Evolutionary conservation across 352 stramenopile genomes (phyloP).

Genomic region (Poterioochromonas sp.): DNA sequence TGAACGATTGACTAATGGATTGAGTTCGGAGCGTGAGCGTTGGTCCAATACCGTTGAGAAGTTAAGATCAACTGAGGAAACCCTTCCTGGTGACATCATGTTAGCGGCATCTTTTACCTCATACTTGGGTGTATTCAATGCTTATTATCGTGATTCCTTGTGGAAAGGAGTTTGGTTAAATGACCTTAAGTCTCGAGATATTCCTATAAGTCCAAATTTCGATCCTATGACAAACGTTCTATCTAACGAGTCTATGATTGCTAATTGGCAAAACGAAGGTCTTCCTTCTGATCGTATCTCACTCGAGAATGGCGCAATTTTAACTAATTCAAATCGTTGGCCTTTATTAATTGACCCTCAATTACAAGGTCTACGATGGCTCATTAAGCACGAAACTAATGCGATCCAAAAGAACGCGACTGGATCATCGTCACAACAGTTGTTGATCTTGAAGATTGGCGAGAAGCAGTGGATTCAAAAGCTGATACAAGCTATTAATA

Average conservation of each 20-base stretch:
- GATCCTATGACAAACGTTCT: slow-evolving; percentile 70
- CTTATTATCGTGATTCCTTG: slow-evolving; percentile 61
- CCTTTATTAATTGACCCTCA: slow-evolving; percentile 77
- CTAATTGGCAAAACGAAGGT: slow-evolving; percentile 80
- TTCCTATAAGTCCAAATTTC: slow-evolving; percentile 56
- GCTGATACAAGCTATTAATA: slow-evolving; percentile 67
- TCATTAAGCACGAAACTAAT: slow-evolving; percentile 51
- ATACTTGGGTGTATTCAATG: slow-evolving; percentile 80
- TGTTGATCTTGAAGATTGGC: slow-evolving; percentile 36
- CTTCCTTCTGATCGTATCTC: slow-evolving; percentile 75
- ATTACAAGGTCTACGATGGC: slow-evolving; percentile 72
- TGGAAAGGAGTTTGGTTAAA: slow-evolving; percentile 71
- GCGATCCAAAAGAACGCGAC: slow-evolving; percentile 27
- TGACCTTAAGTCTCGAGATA: slow-evolving; percentile 68
- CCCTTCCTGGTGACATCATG: slow-evolving; percentile 71
- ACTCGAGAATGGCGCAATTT: slow-evolving; percentile 80
- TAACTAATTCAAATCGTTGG: slow-evolving; percentile 64
- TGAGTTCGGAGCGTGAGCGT: slow-evolving; percentile 72
- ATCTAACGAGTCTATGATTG: slow-evolving; percentile 64
- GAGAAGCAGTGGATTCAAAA: slow-evolving; percentile 55
- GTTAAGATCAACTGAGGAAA: slow-evolving; percentile 46
- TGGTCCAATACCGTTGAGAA: slow-evolving; percentile 75
- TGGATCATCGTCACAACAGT: not conserved
- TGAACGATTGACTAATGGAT: slow-evolving; percentile 69
- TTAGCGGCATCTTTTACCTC: slow-evolving; percentile 74